Evolutionary conservation across 1,139 yeast genomes (phyloP).

Genomic region (Schizosaccharomyces versatilis): DNA sequence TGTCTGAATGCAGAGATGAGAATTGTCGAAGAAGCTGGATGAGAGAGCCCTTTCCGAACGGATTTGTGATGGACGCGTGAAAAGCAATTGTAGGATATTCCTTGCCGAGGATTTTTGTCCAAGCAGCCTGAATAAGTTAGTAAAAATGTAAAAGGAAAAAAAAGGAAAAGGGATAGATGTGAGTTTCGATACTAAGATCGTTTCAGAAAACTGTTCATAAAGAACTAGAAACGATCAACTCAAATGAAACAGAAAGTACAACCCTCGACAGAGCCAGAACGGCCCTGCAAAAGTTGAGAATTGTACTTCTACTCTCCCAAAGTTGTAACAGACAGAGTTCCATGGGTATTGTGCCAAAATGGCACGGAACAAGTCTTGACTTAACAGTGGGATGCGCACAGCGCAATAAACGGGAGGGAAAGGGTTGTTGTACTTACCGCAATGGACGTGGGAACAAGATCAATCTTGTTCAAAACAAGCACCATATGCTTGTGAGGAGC

Average conservation of each 20-base stretch:
- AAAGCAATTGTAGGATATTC: conserved; percentile 88
- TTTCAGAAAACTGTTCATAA: conserved; percentile 6
- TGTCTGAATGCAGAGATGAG: conserved; percentile 69
- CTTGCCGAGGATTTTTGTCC: conserved; percentile 88
- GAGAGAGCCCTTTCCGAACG: conserved; percentile 91
- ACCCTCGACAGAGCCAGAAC: neutral
- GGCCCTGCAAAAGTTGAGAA: neutral
- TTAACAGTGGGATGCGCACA: conserved; percentile 20
- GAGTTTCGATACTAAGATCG: conserved; percentile 23
- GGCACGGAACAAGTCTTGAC: conserved; percentile 22
- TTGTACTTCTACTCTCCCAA: conserved; percentile 47
- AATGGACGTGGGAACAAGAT: conserved; percentile 96
- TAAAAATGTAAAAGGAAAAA: conserved; percentile 4
- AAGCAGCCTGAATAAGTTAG: conserved; percentile 51
- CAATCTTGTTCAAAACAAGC: conserved; percentile 89
- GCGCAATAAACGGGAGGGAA: conserved; percentile 13
- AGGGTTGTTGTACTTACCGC: conserved; percentile 52
- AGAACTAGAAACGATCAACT: neutral
- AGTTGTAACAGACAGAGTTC: conserved; percentile 68
- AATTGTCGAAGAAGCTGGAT: conserved; percentile 86
- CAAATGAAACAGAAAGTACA: neutral
- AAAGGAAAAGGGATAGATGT: conserved; percentile 16
- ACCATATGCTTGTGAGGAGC: conserved; percentile 93
- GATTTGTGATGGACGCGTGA: conserved; percentile 92
- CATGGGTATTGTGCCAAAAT: conserved; percentile 26